These are phyloP conservation scores for Fraxinus baroniana DNA, from an alignment of 305 asterid species.

Conservation along the genomic window DNA sequence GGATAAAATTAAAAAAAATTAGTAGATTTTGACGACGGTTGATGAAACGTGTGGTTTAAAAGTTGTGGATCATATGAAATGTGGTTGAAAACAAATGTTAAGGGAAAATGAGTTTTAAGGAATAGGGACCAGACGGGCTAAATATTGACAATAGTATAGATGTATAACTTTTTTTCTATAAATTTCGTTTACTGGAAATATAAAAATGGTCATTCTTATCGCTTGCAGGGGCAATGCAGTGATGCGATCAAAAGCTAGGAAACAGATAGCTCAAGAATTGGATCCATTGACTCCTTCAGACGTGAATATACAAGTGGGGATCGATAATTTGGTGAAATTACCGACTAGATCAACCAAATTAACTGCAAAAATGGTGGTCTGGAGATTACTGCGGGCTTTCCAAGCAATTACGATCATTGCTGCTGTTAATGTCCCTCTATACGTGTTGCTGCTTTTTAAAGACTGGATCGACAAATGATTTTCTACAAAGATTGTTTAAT, in stretches of 20 bases:
- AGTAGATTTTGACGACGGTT: not conserved
- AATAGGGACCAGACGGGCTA: not conserved
- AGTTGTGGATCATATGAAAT: not conserved
- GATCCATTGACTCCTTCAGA: conserved; percentile 24
- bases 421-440: conserved; percentile 72
- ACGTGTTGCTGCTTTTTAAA: conserved; percentile 79
- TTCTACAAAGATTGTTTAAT: not conserved
- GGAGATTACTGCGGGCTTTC: conserved; percentile 57
- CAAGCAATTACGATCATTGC: conserved; percentile 58
- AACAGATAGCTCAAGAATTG: conserved; percentile 41
- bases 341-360: conserved; percentile 47
- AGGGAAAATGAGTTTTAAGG: not conserved
- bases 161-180: not conserved
- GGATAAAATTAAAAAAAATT: not conserved
- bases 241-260: conserved; percentile 64
- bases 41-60: not conserved
- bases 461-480: conserved; percentile 89
- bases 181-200: not conserved
- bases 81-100: not conserved
- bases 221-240: conserved; percentile 32
- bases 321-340: conserved; percentile 27
- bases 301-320: conserved; percentile 44
- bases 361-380: conserved; percentile 43
- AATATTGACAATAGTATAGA: not conserved
- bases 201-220: not conserved